Evolutionary conservation across 1,284 basidiomycete species (phyloP).

Genomic region (Sporisorium reilianum): DNA sequence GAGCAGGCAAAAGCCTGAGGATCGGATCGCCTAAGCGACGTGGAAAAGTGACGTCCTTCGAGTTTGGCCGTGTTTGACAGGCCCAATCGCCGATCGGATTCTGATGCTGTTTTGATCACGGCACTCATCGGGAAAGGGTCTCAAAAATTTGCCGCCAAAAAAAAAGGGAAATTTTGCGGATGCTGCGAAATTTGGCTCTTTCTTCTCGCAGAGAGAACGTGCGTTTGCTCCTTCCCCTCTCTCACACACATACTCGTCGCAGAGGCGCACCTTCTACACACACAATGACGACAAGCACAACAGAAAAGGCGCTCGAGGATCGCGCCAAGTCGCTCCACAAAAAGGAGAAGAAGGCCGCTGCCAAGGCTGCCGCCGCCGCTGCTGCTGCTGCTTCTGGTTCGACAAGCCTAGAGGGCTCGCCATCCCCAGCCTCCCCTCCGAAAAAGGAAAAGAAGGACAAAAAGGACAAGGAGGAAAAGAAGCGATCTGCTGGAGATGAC

Average conservation of each 20-base stretch:
- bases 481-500: slow-evolving; percentile 47
- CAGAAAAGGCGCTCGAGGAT: slow-evolving; percentile 53
- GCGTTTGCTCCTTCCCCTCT: slow-evolving; percentile 1
- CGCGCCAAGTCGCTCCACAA: slow-evolving; percentile 54
- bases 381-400: slow-evolving; percentile 24
- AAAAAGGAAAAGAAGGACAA: slow-evolving; percentile 68
- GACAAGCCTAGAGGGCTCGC: slow-evolving; percentile 24
- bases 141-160: slow-evolving; percentile 30
- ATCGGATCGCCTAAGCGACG: slow-evolving; percentile 44
- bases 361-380: slow-evolving; percentile 36
- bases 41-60: slow-evolving; percentile 17
- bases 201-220: slow-evolving; percentile 7
- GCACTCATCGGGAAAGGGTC: slow-evolving; percentile 16
- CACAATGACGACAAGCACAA: slow-evolving; percentile 36
- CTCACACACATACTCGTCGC: neutral
- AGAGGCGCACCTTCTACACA: slow-evolving; percentile 9
- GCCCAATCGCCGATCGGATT: slow-evolving; percentile 21
- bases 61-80: slow-evolving; percentile 21
- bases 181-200: slow-evolving; percentile 11
- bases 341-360: slow-evolving; percentile 66
- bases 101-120: neutral
- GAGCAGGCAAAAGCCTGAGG: neutral
- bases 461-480: slow-evolving; percentile 65
- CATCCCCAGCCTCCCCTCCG: slow-evolving; percentile 33
- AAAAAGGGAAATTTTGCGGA: slow-evolving; percentile 14